These are phyloP conservation scores for Daldinia eschscholtzii DNA, from an alignment of 2,329 filamentous ascomycete species.

Conservation along the genomic window DNA sequence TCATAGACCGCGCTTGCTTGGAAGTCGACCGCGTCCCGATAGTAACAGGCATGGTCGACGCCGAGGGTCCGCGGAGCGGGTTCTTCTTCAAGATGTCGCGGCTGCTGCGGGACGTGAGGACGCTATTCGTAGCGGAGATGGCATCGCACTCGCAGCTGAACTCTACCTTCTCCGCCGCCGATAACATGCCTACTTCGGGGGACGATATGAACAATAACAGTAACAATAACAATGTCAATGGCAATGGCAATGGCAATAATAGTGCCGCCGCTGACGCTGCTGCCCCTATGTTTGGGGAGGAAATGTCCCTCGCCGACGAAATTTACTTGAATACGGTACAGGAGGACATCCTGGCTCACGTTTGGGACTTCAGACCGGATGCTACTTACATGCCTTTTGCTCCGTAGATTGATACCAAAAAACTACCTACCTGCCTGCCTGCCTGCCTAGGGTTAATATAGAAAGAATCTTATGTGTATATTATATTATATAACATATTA, in stretches of 20 bases:
- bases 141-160: slow-evolving; percentile 11
- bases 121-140: slow-evolving; percentile 43
- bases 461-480: no score
- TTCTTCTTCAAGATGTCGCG: slow-evolving; percentile 45
- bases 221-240: no score
- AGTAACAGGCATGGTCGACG: slow-evolving; percentile 39
- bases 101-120: slow-evolving; percentile 43
- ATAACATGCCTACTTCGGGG: neutral
- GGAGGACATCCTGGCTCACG: slow-evolving; percentile 33
- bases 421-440: no score
- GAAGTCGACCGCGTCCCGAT: slow-evolving; percentile 29
- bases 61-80: slow-evolving; percentile 37
- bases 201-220: neutral
- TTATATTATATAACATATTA: no score
- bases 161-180: neutral
- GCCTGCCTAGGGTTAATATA: no score
- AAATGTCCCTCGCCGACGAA: slow-evolving; percentile 32
- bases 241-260: no score
- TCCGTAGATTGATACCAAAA: slow-evolving; percentile 7
- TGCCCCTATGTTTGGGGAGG: slow-evolving; percentile 5
- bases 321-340: slow-evolving; percentile 31
- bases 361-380: slow-evolving; percentile 37
- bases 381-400: slow-evolving; percentile 25
- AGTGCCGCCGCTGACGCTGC: no score
- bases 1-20: slow-evolving; percentile 40